These are phyloP conservation scores for Aquilaria agallochum DNA, from an alignment of 441 rosid genomes.

Conservation along the genomic window DNA sequence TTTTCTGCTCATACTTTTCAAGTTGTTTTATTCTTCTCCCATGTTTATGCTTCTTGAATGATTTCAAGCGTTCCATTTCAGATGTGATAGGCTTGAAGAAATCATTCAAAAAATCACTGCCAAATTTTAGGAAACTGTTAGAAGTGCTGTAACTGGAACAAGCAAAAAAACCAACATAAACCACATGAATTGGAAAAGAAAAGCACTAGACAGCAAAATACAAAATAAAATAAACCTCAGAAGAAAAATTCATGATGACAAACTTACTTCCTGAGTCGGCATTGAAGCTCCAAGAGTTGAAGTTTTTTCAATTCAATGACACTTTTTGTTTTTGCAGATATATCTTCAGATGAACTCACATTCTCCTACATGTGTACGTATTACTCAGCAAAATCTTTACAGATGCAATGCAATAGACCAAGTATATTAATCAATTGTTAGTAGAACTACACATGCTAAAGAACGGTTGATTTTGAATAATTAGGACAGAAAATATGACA, in stretches of 20 bases:
- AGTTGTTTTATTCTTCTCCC: slow-evolving; percentile 92
- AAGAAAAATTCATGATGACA: slow-evolving; percentile 7
- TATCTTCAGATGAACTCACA: slow-evolving; percentile 83
- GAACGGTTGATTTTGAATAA: too few species aligned
- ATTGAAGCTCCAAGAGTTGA: slow-evolving; percentile 77
- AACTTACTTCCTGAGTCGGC: slow-evolving; percentile 74
- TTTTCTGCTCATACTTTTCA: slow-evolving; percentile 82
- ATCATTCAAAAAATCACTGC: slow-evolving; percentile 77
- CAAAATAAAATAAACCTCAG: slow-evolving; percentile 5
- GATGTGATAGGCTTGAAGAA: slow-evolving; percentile 73
- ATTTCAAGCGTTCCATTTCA: slow-evolving; percentile 75
- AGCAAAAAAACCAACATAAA: slow-evolving; percentile 8
- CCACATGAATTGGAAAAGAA: slow-evolving; percentile 8
- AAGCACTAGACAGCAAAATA: slow-evolving; percentile 4
- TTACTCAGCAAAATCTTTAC: slow-evolving; percentile 1
- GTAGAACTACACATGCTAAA: too few species aligned
- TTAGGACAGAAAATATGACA: background rate
- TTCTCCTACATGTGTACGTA: slow-evolving; percentile 45
- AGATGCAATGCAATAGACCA: slow-evolving; percentile 1
- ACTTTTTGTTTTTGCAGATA: slow-evolving; percentile 86
- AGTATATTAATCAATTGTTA: too few species aligned
- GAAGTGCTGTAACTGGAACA: slow-evolving; percentile 3
- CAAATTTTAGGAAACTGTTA: slow-evolving; percentile 18
- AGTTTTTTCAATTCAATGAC: slow-evolving; percentile 94
- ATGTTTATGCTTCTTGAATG: slow-evolving; percentile 84